Percentiles rank a stretch among this genome's conserved stretches.
phyloP scores from a whole-genome alignment of 192 early-diverging fungal species.

The Coemansia sp. region DNA sequence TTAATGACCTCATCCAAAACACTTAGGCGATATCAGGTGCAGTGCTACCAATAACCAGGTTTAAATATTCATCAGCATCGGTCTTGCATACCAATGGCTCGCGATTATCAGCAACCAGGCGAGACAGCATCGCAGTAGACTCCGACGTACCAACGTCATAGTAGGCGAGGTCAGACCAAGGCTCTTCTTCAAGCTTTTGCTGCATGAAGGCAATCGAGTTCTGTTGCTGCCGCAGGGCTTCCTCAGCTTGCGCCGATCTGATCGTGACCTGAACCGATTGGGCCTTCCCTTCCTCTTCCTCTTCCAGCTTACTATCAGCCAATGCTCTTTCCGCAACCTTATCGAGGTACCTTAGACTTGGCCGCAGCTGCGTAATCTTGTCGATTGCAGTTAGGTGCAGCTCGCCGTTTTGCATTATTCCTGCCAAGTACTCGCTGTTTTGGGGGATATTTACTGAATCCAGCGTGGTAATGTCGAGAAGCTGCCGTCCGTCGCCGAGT shows the following conservation, averaged over 20 bases:
- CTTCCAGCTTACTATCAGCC: slow-evolving; percentile 64
- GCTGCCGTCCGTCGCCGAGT: slow-evolving; percentile 65
- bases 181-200: slow-evolving; percentile 68
- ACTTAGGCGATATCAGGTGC: slow-evolving; percentile 15
- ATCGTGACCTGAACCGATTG: slow-evolving; percentile 56
- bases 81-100: slow-evolving; percentile 32
- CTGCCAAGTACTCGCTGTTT: slow-evolving; percentile 80
- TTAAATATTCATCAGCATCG: slow-evolving; percentile 34
- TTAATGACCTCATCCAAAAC: too few relatives aligned
- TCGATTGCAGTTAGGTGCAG: slow-evolving; percentile 82
- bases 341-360: slow-evolving; percentile 87
- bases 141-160: slow-evolving; percentile 54
- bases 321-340: slow-evolving; percentile 77
- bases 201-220: slow-evolving; percentile 55
- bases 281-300: slow-evolving; percentile 37
- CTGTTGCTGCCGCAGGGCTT: slow-evolving; percentile 59
- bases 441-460: slow-evolving; percentile 73
- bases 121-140: slow-evolving; percentile 12
- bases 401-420: slow-evolving; percentile 74
- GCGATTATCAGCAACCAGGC: slow-evolving; percentile 32
- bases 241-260: slow-evolving; percentile 62
- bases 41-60: slow-evolving; percentile 37
- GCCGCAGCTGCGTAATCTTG: slow-evolving; percentile 77
- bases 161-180: slow-evolving; percentile 66
- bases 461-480: slow-evolving; percentile 81